Evolutionary conservation across 2,329 filamentous ascomycete genomes (phyloP).

Genomic region (Arthrobotrys sinensis): DNA sequence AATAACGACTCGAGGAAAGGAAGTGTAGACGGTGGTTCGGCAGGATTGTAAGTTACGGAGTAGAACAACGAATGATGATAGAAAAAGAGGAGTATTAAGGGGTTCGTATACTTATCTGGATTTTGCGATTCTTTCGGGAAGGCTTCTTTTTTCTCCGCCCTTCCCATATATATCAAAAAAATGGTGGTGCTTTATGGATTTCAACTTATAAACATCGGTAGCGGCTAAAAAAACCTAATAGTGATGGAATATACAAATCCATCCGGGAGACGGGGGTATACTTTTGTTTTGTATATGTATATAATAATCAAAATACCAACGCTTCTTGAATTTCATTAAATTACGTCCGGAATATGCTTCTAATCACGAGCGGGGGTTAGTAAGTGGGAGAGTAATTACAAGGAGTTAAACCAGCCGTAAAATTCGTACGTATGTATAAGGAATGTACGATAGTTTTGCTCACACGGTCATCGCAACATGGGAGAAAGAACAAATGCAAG

Average conservation of each 20-base stretch:
- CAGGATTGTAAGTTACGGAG: conserved; percentile 7
- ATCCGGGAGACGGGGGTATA: not conserved
- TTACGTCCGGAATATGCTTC: not conserved
- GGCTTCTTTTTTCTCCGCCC: not conserved
- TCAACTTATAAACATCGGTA: not conserved
- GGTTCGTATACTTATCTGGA: not conserved
- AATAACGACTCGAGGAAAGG: conserved; percentile 47
- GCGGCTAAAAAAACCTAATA: conserved; percentile 2
- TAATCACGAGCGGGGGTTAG: not conserved
- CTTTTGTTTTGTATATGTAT: conserved; percentile 8
- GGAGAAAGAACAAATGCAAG: conserved; percentile 8
- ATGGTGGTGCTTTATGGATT: not conserved
- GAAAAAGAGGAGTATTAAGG: conserved; percentile 19
- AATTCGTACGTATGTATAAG: conserved; percentile 32
- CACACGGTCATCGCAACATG: conserved; percentile 6
- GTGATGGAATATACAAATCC: conserved; percentile 11
- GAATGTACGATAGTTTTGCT: not conserved
- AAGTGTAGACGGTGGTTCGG: conserved; percentile 21
- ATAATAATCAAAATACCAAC: not conserved
- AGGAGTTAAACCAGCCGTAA: conserved; percentile 53
- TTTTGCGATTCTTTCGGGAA: conserved; percentile 5
- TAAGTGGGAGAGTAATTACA: not conserved
- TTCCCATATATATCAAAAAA: conserved; percentile 13
- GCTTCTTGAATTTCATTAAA: conserved; percentile 2
- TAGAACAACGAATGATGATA: conserved; percentile 3